Evolutionary conservation across 805 yeast species (phyloP).

Genomic region (Candida coleopterorum): DNA sequence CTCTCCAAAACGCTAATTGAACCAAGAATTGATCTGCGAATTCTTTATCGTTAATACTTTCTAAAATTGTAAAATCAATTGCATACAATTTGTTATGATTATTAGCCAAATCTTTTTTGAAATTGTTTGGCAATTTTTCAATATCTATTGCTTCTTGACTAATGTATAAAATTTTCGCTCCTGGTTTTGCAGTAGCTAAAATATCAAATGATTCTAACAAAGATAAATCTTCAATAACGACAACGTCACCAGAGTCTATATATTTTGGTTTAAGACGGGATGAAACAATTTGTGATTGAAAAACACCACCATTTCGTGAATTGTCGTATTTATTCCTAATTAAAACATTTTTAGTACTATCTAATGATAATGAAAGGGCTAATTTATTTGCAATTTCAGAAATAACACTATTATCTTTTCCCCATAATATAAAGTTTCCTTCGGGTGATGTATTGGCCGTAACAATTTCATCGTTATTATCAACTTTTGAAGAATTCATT

Average conservation of each 20-base stretch:
- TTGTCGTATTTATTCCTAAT: slow-evolving; percentile 72
- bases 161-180: slow-evolving; percentile 52
- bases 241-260: slow-evolving; percentile 59
- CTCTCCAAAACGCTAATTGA: slow-evolving; percentile 79
- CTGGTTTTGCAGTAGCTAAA: slow-evolving; percentile 50
- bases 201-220: slow-evolving; percentile 59
- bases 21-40: slow-evolving; percentile 68
- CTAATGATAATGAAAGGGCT: slow-evolving; percentile 66
- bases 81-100: slow-evolving; percentile 51
- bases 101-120: slow-evolving; percentile 49
- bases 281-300: slow-evolving; percentile 59
- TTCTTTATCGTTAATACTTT: slow-evolving; percentile 62
- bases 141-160: slow-evolving; percentile 35
- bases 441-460: slow-evolving; percentile 40
- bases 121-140: slow-evolving; percentile 46
- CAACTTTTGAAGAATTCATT: slow-evolving; percentile 14
- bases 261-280: slow-evolving; percentile 10
- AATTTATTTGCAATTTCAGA: slow-evolving; percentile 56
- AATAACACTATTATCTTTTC: slow-evolving; percentile 57
- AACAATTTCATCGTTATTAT: slow-evolving; percentile 15
- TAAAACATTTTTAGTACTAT: slow-evolving; percentile 46
- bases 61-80: slow-evolving; percentile 59
- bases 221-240: slow-evolving; percentile 56
- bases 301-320: slow-evolving; percentile 64
- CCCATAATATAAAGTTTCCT: slow-evolving; percentile 56